These are phyloP conservation scores for Pyrus communis DNA, from an alignment of 306 rosid species.

Conservation along the genomic window DNA sequence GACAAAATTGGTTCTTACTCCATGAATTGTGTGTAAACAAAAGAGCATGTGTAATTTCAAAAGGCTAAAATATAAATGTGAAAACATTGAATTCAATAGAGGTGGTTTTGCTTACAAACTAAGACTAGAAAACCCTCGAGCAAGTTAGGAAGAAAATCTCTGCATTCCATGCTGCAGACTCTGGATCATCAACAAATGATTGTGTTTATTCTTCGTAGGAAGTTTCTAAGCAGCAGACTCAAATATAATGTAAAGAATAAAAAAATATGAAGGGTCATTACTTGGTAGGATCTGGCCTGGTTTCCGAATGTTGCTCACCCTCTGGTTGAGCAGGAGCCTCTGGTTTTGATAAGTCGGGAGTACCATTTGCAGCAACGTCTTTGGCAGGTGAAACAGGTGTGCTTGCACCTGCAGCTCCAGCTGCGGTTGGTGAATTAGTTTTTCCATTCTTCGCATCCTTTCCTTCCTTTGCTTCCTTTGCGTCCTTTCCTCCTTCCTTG, in stretches of 20 bases:
- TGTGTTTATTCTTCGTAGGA: constrained; percentile 47
- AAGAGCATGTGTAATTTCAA: neutral
- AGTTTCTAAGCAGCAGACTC: constrained; percentile 20
- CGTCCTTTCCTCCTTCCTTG: constrained; percentile 2
- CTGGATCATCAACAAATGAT: constrained; percentile 27
- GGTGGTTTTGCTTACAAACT: constrained; percentile 13
- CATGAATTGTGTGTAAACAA: neutral
- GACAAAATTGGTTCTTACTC: no score
- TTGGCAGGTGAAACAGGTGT: constrained; percentile 34
- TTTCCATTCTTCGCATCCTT: constrained; percentile 21
- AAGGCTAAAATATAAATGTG: constrained; percentile 7
- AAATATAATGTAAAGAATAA: neutral
- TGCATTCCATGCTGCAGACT: constrained; percentile 30
- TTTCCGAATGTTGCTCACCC: constrained; percentile 29
- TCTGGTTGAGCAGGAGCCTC: constrained; percentile 26
- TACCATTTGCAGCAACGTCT: constrained; percentile 30
- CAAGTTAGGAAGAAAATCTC: constrained; percentile 22
- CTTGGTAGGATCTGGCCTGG: constrained; percentile 32
- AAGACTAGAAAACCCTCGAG: constrained; percentile 31
- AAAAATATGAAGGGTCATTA: constrained; percentile 22
- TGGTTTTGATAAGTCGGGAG: constrained; percentile 19
- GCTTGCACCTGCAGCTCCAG: constrained; percentile 11
- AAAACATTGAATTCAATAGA: constrained; percentile 1
- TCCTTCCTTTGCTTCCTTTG: constrained; percentile 19
- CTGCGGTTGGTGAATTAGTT: constrained; percentile 27